phyloP scores from a whole-genome alignment of 2,329 filamentous ascomycete genomes.

The Colletotrichum tabaci region DNA sequence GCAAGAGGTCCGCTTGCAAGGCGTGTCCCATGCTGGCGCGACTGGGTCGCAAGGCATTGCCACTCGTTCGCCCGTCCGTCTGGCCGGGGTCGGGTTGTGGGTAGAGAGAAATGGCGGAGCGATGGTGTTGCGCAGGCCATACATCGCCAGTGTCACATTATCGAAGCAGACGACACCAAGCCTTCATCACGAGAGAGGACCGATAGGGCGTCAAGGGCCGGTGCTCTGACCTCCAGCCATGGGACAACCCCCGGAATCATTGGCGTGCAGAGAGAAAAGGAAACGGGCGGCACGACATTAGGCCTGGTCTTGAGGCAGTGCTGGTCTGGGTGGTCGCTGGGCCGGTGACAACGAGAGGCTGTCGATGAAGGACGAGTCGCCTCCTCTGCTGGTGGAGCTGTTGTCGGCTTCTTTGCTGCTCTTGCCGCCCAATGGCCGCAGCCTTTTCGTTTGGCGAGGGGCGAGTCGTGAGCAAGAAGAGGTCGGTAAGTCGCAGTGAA shows the following conservation, averaged over 20 bases:
- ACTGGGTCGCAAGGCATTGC: conserved; percentile 22
- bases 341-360: conserved; percentile 51
- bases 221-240: not conserved
- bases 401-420: not conserved
- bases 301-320: conserved; percentile 48
- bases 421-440: not conserved
- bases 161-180: not conserved
- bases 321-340: conserved; percentile 46
- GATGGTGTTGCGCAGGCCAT: conserved; percentile 30
- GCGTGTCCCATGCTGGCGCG: conserved; percentile 26
- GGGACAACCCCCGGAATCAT: not conserved
- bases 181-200: not conserved
- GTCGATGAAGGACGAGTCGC: conserved; percentile 49
- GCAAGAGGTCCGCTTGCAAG: conserved; percentile 24
- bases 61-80: conserved; percentile 6
- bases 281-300: conserved; percentile 13
- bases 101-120: conserved; percentile 26
- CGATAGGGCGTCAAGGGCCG: conserved; percentile 16
- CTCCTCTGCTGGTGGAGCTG: conserved; percentile 17
- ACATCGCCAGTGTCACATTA: conserved; percentile 19
- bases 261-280: not conserved
- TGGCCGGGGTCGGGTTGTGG: not conserved
- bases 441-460: not conserved
- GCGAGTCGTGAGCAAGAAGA: not conserved
- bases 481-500: conserved; percentile 28